Base-by-base conservation (phyloP, 345 rosid genomes). In the Sonneratia caseolaris region DNA sequence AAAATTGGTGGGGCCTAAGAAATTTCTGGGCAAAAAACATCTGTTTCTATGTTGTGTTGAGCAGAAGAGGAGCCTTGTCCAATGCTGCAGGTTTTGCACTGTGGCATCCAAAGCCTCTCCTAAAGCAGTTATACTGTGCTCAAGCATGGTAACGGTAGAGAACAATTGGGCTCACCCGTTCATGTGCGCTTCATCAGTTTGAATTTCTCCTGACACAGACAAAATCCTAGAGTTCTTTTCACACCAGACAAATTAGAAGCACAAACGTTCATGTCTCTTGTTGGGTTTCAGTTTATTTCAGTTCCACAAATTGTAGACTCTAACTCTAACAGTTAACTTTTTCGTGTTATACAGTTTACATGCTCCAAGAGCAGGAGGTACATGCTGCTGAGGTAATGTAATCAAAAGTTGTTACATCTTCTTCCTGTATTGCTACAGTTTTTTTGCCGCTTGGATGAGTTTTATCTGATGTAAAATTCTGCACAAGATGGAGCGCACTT, bases 321-420 rank as follows among this genome's bases (percentile, higher is more conserved):
- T 4, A 4, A 16, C 70, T 42, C 36, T 68, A 68, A 43, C 36
- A n/a, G 1, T 22, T 68, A 14, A 43, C 24, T 45, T 37, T n/a
- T 68, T 19, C 7, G 19, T 68, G 37, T 68, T 68, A 22, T 79
- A 78, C 71, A 95, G 99, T 84, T 69, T 89, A 76, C 78, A 86
- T 85, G 94, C 81, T 95, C 74, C 97, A 89, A 80, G 97, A 95
- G 48, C 97, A 92, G 72, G 97, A 95, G 71, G 97, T 79, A 53
- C 85, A 80, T 79, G 97, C 99, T 77, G 93, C 91, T 69, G 96
- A 90, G 99, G 97, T 95, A 62, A 62, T 59, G 66, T 32, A 12
- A 62, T 62, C 14, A 62, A n/a, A 24, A 61, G 18, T 4, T 62
- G 13, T 62, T 62, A 62, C 19, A 12, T 27, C 73, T 16, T 53